Evolutionary conservation across 805 yeast species (phyloP).

Genomic region (Starmera quercuum): DNA sequence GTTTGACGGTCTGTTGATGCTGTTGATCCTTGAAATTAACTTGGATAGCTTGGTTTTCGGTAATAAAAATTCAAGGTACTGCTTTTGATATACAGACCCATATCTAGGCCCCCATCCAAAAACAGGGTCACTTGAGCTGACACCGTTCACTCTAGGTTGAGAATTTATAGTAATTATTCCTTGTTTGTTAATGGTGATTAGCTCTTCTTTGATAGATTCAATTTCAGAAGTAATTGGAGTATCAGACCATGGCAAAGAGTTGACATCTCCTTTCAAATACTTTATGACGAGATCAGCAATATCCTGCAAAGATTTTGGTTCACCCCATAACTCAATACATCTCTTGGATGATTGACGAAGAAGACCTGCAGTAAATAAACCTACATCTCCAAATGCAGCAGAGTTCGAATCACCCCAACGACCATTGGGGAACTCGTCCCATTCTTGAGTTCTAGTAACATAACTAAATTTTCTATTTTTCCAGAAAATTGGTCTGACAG

Average conservation of each 20-base stretch:
- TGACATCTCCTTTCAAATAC: slow-evolving; percentile 66
- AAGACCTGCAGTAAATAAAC: slow-evolving; percentile 69
- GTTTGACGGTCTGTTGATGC: slow-evolving; percentile 29
- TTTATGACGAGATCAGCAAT: slow-evolving; percentile 53
- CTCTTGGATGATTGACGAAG: slow-evolving; percentile 77
- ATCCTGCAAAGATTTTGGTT: slow-evolving; percentile 55
- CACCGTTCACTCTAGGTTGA: slow-evolving; percentile 88
- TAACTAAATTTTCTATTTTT: slow-evolving; percentile 87
- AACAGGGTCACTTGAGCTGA: slow-evolving; percentile 56
- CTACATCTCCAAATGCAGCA: slow-evolving; percentile 93
- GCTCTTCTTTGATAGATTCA: slow-evolving; percentile 46
- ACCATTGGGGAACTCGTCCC: slow-evolving; percentile 99
- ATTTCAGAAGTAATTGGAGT: slow-evolving; percentile 80
- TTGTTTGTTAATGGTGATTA: slow-evolving; percentile 55
- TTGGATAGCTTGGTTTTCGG: slow-evolving; percentile 39
- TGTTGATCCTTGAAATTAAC: slow-evolving; percentile 37
- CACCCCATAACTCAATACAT: slow-evolving; percentile 84
- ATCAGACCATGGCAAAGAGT: slow-evolving; percentile 91
- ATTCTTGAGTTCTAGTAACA: slow-evolving; percentile 79
- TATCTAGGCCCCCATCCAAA: slow-evolving; percentile 95
- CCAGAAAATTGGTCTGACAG: slow-evolving; percentile 95
- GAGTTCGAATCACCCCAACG: slow-evolving; percentile 98
- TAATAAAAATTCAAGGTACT: slow-evolving; percentile 79
- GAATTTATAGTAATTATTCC: slow-evolving; percentile 84
- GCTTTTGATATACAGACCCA: slow-evolving; percentile 93